phyloP scores from a whole-genome alignment of 2,329 filamentous ascomycete species.

The Thermothelomyces thermophilus region DNA sequence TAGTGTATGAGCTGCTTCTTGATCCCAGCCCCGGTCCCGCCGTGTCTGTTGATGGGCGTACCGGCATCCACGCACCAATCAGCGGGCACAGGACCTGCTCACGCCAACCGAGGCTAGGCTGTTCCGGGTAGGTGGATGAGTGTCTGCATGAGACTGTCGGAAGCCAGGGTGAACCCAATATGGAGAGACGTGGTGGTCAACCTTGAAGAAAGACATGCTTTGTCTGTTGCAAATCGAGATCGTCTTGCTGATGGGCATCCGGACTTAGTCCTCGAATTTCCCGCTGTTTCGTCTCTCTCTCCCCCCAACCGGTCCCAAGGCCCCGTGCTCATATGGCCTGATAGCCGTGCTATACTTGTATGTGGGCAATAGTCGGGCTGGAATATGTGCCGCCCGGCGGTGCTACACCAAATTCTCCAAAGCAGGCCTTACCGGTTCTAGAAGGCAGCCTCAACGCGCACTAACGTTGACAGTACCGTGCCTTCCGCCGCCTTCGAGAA shows the following conservation, averaged over 20 bases:
- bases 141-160: slow-evolving; percentile 6
- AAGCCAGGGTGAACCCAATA: slow-evolving; percentile 9
- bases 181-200: not conserved
- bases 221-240: not conserved
- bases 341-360: no score
- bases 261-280: not conserved
- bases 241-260: no score
- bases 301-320: no score
- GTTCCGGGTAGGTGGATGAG: slow-evolving; percentile 30
- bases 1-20: no score
- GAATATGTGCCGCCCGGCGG: not conserved
- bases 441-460: slow-evolving; percentile 11
- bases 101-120: slow-evolving; percentile 25
- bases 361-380: not conserved
- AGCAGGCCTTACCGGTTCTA: slow-evolving; percentile 9
- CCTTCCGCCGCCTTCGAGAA: no score
- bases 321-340: no score
- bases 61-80: slow-evolving; percentile 17
- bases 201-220: not conserved
- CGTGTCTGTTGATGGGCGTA: slow-evolving; percentile 16
- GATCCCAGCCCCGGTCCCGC: slow-evolving; percentile 2
- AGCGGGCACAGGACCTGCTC: slow-evolving; percentile 13
- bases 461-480: no score
- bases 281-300: not conserved
- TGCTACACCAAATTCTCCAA: not conserved